Evolutionary conservation across 2,329 filamentous ascomycete genomes (phyloP), one percentile per base, ranked within the genome.

Genomic region (Aspergillus aculeatus): DNA sequence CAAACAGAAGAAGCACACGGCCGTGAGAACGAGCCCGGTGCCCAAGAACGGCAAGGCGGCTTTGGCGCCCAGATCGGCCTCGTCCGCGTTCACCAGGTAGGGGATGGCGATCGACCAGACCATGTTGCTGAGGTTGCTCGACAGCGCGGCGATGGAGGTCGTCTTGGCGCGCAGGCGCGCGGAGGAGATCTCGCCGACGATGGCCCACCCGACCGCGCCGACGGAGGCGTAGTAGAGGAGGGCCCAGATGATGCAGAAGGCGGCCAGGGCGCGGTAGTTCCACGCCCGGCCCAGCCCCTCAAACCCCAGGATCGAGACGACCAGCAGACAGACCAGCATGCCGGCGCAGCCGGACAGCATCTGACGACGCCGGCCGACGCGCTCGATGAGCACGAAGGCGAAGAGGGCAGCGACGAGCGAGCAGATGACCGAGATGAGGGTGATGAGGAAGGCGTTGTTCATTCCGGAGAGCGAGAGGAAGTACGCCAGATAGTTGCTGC

Each of bases 181-280:
- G 12, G 50, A 53, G 7, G 50, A 53, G 23, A 53, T 53, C 31
- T 53, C 50, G 9, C 50, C 50, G 4, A 53, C 50, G 16, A 53
- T 53, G 29, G 50, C 50, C 50, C 50, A 53, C 11, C 50, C 50
- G 23, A 53, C 50, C 12, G 50, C 50, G 4, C 50, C 50, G 14
- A 53, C 50, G 5, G 50, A 53, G 4, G 50, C 5, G 31, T 35
- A 53, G 31, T 53, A 53, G 31, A 53, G 38, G 16, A 38, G 9
- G 19, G 50, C 50, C 50, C 50, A 53, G 11, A 53, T 53, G 11
- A 53, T 53, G 50, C 50, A 53, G 16, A 53, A 53, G 11, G 50
- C 50, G 16, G 50, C 50, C 11, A 53, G 29, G 1, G 50, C 3
- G 7, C 29, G 50, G 50, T 32, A 53, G 31, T 53, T 53, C 50